Evolutionary conservation across 148 eudicot genomes (phyloP), one percentile per base, ranked within the genome.

Genomic region (Nyssa sinensis): DNA sequence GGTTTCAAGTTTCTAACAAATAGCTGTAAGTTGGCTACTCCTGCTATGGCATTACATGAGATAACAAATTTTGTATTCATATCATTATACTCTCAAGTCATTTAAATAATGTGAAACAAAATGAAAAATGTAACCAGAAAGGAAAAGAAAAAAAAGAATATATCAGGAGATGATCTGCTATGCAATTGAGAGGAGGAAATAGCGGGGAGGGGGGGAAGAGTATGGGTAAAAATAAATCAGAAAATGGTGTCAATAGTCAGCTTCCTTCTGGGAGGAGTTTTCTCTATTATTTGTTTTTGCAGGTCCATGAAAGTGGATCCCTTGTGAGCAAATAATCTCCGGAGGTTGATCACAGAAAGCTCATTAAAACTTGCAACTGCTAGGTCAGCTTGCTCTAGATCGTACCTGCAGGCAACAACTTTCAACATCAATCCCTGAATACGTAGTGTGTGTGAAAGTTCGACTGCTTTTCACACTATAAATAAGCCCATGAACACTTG

Each of bases 331-430:
- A 88, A 94, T 70, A 94, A 79, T 81, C 98, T 84, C 76, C 98
- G 79, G 31, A 94, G 92, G 68, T 94, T 94, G 79, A 94, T 94
- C 77, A 94, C 93, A 0, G 98, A 91, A 31, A 94, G 93, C 84
- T 94, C 97, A 30, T 84, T 90, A 74, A 86, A 91, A 78, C 82
- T 90, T 16, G 80, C 93, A 66, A 94, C 97, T 7, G 98, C 93
- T 58, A 94, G 97, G 79, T 94, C 98, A 62, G 98, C 97, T 84
- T 94, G 98, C 78, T 83, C 88, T 39, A 94, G 85, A 66, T 88
- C 84, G 62, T 94, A 94, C 83, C 98, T 94, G 89, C 84, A 88
- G 4, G 29, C 61, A 67, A 67, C 75, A 73, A 47, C 27, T 28
- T 49, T 28, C 21, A 53, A 30, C 0, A 27, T 71, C 27, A 76